phyloP scores from a whole-genome alignment of 2,329 filamentous ascomycete species.

The Apiospora koreana region DNA sequence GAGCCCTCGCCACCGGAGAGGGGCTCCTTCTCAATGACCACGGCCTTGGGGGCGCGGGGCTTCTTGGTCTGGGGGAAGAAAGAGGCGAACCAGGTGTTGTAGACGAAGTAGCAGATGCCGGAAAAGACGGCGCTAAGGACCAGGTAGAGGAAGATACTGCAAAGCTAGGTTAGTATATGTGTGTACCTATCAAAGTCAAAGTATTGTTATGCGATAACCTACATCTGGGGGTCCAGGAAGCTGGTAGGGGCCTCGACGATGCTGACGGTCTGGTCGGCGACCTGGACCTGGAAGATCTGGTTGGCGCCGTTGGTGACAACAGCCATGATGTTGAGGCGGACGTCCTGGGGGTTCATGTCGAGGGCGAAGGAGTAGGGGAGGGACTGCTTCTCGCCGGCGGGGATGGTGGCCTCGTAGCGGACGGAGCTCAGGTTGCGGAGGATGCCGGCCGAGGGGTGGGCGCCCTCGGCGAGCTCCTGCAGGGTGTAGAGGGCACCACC shows the following conservation, averaged over 20 bases:
- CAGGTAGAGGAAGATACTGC: slow-evolving; percentile 94
- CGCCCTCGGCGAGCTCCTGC: slow-evolving; percentile 51
- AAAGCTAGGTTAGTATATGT: neutral
- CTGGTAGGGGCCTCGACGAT: slow-evolving; percentile 89
- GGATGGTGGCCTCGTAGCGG: slow-evolving; percentile 72
- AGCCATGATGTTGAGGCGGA: slow-evolving; percentile 75
- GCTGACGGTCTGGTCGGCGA: slow-evolving; percentile 79
- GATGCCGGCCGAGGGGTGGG: slow-evolving; percentile 53
- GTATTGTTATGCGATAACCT: slow-evolving; percentile 39
- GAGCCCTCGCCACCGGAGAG: slow-evolving; percentile 72
- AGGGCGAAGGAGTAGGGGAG: slow-evolving; percentile 83
- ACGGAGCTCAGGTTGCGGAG: slow-evolving; percentile 83
- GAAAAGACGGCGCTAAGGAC: slow-evolving; percentile 78
- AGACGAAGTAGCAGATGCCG: slow-evolving; percentile 91
- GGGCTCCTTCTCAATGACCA: slow-evolving; percentile 55
- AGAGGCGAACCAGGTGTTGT: slow-evolving; percentile 95
- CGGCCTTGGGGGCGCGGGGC: slow-evolving; percentile 56
- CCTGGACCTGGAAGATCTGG: slow-evolving; percentile 72
- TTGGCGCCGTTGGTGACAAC: slow-evolving; percentile 70
- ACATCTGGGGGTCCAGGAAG: slow-evolving; percentile 96
- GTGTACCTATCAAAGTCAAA: slow-evolving; percentile 2
- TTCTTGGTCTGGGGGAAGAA: slow-evolving; percentile 87
- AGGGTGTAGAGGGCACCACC: slow-evolving; percentile 70
- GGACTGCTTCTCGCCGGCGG: slow-evolving; percentile 73
- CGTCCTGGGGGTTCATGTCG: slow-evolving; percentile 90